Evolutionary conservation across 2,329 filamentous ascomycete genomes (phyloP), one percentile per base, ranked within the genome.

Genomic region (Botryotinia globosa): DNA sequence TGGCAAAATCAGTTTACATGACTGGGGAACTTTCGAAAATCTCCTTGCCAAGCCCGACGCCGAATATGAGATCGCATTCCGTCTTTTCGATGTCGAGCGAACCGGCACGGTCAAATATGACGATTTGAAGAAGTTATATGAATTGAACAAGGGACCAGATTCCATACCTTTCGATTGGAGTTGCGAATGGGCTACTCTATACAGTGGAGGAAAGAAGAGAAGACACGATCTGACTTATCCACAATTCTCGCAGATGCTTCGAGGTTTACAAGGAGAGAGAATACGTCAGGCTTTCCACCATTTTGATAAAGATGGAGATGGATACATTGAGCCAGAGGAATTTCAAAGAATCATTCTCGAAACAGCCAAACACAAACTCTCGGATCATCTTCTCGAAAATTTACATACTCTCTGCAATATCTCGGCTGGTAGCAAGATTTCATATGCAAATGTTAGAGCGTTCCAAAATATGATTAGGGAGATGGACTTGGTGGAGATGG

Each of bases 381-480:
- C 95, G 0, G 96, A 99, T 83, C 94, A 99, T 82, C 86, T 99
- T 59, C 87, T 99, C 67, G 90, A 94, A 77, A 95, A 98, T 83
- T 88, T 99, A 64, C 90, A 92, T 75, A 96, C 94, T 0, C 88
- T 99, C 58, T 98, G 95, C 88, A 98, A 98, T 84, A 97, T 98
- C 82, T 94, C 93, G 12, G 87, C 91, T 48, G 91, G 94, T 75
- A 96, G 90, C 85, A 97, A 97, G 84, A 96, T 99, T 78, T 98
- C 94, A 10, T 99, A 99, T 81, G 94, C 96, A 81, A 98, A 97
- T 81, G 96, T 99, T 45, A 90, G 96, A 77, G 96, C 96, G 54
- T 99, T 99, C 85, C 94, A 97, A 85, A 99, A 99, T 82, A 91
- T 99, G 83, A 95, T 99, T 78, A 91, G 92, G 80, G 94, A 98